Percentiles rank a stretch among this genome's conserved stretches.
Evolutionary conservation across 2,329 filamentous ascomycete species (phyloP).

Genomic region (Gnomoniopsis smithogilvyi): DNA sequence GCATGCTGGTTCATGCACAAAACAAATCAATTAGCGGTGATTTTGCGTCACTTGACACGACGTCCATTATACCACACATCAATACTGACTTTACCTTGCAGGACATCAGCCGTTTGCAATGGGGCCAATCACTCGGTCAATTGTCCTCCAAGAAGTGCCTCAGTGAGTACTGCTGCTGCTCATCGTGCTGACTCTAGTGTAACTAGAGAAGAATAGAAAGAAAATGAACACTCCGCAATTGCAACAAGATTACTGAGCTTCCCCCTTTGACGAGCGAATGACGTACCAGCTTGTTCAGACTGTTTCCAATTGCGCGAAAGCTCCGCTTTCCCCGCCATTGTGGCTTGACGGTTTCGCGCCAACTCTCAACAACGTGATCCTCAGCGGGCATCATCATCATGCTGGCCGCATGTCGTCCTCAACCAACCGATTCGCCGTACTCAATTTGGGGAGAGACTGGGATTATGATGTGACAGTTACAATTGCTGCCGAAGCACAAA

Average conservation of each 20-base stretch:
- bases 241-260: neutral
- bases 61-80: no score
- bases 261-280: neutral
- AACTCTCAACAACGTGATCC: neutral
- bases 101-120: no score
- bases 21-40: no score
- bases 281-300: neutral
- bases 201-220: neutral
- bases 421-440: neutral
- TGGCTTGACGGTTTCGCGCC: neutral
- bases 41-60: no score
- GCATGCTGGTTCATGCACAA: no score
- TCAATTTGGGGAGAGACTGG: no score
- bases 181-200: neutral
- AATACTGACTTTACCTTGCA: no score
- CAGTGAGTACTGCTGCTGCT: no score
- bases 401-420: neutral
- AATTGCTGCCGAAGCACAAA: neutral
- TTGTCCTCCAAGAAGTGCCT: no score
- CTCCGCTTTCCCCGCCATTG: slow-evolving; percentile 3
- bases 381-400: neutral
- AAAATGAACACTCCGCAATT: neutral
- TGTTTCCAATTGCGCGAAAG: neutral
- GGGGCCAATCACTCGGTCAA: no score
- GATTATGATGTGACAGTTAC: neutral